Evolutionary conservation across 169 alveolate species (phyloP), one percentile per base, ranked within the genome.

Genomic region (Plasmodium yoelii): DNA sequence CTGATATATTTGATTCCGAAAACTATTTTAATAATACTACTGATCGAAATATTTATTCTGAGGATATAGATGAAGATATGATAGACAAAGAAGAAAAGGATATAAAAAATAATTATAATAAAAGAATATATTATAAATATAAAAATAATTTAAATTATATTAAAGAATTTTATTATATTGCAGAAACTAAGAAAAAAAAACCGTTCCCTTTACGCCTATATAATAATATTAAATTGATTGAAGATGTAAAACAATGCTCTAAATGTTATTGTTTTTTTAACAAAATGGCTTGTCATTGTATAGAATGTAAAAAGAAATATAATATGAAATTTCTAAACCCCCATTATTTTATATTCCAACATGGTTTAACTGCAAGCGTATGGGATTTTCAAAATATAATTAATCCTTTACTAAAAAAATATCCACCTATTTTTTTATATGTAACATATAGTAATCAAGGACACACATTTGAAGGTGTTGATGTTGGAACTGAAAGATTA

Each of bases 351-450:
- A 90, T 94, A 6, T 61, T 94, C 28, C 91, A 88, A 88, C 96
- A 94, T 68, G 96, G 96, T 5, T 77, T 94, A 44, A 63, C 93
- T 13, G 92, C 95, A 39, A 87, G 93, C n/a, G 95, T 94, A 19
- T 68, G 74, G 4, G 86, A 73, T 56, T 90, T 94, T 93, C 90
- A 88, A 34, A 87, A 82, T 59, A 57, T 89, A 15, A 73, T 92
- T 13, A 80, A 74, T 63, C 69, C 91, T 6, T 68, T 94, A n/a
- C 44, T 94, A 61, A 70, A 22, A 1, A 70, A 57, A 15, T 87
- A 94, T 73, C 96, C 96, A 5, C 71, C 73, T 42, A 47, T 94
- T 28, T 92, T 89, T 68, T 46, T 92, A 42, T 94, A 94, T 88
- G 74, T 94, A 67, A 92, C 96, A 0, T 90, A 88, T 34, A 88